A percentile compares a stretch with the other conserved stretches of the same genome.
Conservation (phyloP, 306 rosid species). For the Vigna mungo region DNA sequence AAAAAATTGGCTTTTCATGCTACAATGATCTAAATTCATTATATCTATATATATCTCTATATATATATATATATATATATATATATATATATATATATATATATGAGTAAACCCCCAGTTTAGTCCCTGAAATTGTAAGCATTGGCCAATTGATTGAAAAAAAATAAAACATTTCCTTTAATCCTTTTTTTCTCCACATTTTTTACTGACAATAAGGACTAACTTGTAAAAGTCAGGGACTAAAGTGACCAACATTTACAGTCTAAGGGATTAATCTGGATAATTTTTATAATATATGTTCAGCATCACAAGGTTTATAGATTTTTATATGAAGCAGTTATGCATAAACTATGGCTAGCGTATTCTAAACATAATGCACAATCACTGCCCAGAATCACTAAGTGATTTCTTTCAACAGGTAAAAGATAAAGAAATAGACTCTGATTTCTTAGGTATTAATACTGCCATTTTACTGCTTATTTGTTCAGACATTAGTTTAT, state of each 20-base stretch:
- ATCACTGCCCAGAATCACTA: neutral
- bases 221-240: neutral
- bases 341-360: constrained; percentile 22
- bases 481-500: constrained; percentile 1
- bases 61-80: too few species aligned
- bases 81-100: too few species aligned
- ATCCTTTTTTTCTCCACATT: neutral
- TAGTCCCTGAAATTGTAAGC: neutral
- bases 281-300: neutral
- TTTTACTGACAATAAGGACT: neutral
- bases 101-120: neutral
- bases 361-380: neutral
- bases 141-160: neutral
- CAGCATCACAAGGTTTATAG: neutral
- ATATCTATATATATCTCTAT: too few species aligned
- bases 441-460: neutral
- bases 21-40: neutral
- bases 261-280: neutral
- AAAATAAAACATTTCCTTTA: neutral
- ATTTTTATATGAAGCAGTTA: constrained; percentile 1
- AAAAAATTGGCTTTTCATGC: constrained; percentile 6
- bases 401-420: constrained; percentile 18
- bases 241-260: neutral
- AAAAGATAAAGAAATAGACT: neutral
- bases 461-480: neutral